Base-by-base conservation (phyloP, 1,284 basidiomycete species). In the Microbotryum silenes-acaulis region DNA sequence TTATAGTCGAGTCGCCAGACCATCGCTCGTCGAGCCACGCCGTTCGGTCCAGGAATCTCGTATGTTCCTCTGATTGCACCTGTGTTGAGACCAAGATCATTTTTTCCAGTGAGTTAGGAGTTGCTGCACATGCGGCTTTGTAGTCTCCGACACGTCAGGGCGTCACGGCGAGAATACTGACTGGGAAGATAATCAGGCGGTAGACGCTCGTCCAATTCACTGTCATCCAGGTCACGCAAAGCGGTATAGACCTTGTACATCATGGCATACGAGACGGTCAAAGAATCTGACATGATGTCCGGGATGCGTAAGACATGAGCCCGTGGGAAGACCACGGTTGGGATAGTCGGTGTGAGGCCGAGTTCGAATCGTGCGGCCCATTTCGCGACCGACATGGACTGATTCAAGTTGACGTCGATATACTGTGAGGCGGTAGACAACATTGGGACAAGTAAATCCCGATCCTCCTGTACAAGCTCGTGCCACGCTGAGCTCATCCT, bases 351-450 rank as follows among this genome's bases (percentile, higher is more conserved):
- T 4, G 69, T 71, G 4, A 73, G 51, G 1, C 71, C 72, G 2
- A 74, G 68, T 29, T 65, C 65, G 33, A 73, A 60, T 0, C 73
- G 68, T 18, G 72, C 70, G 18, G 71, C 58, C 37, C 61, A 72
- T 53, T 74, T 74, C 37, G 70, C 70, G 33, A 72, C 54, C 2
- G 51, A 59, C 50, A 69, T 61, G 10, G 46, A 27, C 4, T 33
- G 14, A 31, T 74, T 74, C 7, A 62, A 51, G 0, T 44, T 57
- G 20, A 65, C 61, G 25, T 69, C 54, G n/a, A 66, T 59, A 50
- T 65, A 70, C 57, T 48, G 71, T 57, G n/a, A 58, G 57, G 55
- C 31, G 31, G 31, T 9, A 31, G 31, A 31, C 31, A 31, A 7
- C 1, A 9, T 10, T 8, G 31, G 9, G 31, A 31, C 31, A 31